These are phyloP conservation scores for Boletus chippewaensis DNA, from an alignment of 1,284 basidiomycete genomes.

Conservation along the genomic window DNA sequence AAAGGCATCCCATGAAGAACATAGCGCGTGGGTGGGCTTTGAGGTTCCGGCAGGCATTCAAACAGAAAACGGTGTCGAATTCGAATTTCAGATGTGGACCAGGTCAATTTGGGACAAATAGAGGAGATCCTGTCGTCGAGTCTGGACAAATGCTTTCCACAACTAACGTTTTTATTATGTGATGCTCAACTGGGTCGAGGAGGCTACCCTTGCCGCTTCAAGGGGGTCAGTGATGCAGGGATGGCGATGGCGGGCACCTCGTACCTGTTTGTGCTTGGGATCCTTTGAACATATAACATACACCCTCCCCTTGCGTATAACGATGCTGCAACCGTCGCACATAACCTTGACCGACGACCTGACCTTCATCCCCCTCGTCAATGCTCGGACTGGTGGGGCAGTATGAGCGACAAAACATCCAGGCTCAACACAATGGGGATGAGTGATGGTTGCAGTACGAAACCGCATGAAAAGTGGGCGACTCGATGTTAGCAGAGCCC, in stretches of 20 bases:
- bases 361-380: slow-evolving; percentile 90
- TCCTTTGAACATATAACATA: slow-evolving; percentile 94
- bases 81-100: slow-evolving; percentile 93
- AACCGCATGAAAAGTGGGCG: slow-evolving; percentile 52
- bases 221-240: slow-evolving; percentile 10
- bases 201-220: slow-evolving; percentile 56
- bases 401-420: slow-evolving; percentile 21
- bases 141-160: not conserved
- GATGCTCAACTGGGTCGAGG: not conserved
- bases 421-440: slow-evolving; percentile 29
- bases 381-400: slow-evolving; percentile 27
- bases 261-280: slow-evolving; percentile 96
- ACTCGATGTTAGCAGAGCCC: slow-evolving; percentile 55
- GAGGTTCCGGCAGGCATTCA: slow-evolving; percentile 70
- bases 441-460: slow-evolving; percentile 37
- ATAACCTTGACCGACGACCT: slow-evolving; percentile 88
- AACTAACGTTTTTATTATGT: not conserved
- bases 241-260: slow-evolving; percentile 24
- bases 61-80: slow-evolving; percentile 75
- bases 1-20: slow-evolving; percentile 50
- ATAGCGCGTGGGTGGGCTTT: slow-evolving; percentile 70
- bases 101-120: slow-evolving; percentile 4
- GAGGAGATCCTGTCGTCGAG: not conserved
- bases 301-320: slow-evolving; percentile 83
- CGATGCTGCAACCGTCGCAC: slow-evolving; percentile 86